Conservation (phyloP, 1,284 basidiomycete species). For the Pseudozyma flocculosa region DNA sequence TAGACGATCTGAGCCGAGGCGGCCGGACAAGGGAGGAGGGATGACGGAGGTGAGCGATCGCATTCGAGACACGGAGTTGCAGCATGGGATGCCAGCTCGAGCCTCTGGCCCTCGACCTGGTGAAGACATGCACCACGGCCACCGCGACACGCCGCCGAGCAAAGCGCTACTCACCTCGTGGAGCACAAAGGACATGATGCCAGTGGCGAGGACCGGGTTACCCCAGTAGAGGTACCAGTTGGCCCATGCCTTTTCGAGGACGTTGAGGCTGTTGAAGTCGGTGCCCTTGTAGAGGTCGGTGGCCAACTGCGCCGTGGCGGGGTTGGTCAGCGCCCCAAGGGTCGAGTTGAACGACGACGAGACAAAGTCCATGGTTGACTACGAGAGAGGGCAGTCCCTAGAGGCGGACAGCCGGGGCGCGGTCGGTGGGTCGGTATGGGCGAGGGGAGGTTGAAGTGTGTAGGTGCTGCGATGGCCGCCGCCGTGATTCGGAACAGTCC, state of each 20-base stretch:
- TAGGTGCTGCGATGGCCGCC: too few species aligned
- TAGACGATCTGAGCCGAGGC: constrained; percentile 91
- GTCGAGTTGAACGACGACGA: constrained; percentile 35
- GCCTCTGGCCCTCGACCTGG: too few species aligned
- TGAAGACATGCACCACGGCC: too few species aligned
- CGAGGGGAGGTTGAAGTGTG: too few species aligned
- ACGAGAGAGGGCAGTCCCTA: too few species aligned
- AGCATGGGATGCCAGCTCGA: too few species aligned
- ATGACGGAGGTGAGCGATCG: too few species aligned
- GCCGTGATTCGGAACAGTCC: too few species aligned
- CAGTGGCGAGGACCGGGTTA: constrained; percentile 90
- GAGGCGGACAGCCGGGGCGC: too few species aligned
- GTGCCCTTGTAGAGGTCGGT: constrained; percentile 49
- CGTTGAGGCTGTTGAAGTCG: constrained; percentile 42
- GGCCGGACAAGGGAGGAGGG: background rate
- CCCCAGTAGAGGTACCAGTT: constrained; percentile 60
- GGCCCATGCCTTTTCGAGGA: constrained; percentile 58
- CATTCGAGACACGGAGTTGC: too few species aligned
- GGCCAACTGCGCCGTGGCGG: constrained; percentile 57
- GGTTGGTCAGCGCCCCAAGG: constrained; percentile 30
- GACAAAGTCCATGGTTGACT: constrained; percentile 31
- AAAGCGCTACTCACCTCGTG: constrained; percentile 86
- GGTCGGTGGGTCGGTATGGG: too few species aligned
- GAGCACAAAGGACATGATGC: constrained; percentile 86
- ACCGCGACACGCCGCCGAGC: too few species aligned